A percentile compares a stretch with the other conserved stretches of the same genome.
Conservation (phyloP, 2,329 filamentous ascomycete species). For the Diaporthe australafricana region DNA sequence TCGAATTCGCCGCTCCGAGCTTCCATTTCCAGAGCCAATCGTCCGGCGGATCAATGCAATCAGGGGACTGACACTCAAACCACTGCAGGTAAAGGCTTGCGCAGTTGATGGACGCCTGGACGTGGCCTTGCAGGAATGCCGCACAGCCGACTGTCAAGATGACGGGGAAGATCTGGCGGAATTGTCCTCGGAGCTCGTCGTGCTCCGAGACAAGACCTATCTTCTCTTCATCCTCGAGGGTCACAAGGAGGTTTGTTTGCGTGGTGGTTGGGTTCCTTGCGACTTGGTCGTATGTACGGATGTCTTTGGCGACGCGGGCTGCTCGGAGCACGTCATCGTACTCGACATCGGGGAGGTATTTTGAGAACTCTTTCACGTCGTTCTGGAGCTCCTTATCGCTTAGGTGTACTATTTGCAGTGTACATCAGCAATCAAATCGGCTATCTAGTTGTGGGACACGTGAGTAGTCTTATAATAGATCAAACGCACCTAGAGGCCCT, state of each 20-base stretch:
- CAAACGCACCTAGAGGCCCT: slow-evolving; percentile 30
- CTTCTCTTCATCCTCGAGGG: slow-evolving; percentile 50
- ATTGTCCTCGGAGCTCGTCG: slow-evolving; percentile 53
- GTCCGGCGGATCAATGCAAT: background rate
- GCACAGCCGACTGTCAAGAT: slow-evolving; percentile 57
- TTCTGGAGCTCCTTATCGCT: slow-evolving; percentile 51
- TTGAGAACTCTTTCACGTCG: slow-evolving; percentile 50
- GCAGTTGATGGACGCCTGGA: slow-evolving; percentile 58
- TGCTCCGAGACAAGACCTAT: slow-evolving; percentile 50
- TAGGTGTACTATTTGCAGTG: slow-evolving; percentile 48
- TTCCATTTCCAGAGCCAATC: slow-evolving; percentile 47
- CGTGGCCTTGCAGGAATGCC: slow-evolving; percentile 57
- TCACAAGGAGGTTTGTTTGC: slow-evolving; percentile 46
- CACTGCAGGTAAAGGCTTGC: slow-evolving; percentile 47
- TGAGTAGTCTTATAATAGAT: too few relatives aligned
- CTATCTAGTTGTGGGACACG: too few relatives aligned
- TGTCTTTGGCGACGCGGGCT: slow-evolving; percentile 55
- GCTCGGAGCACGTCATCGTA: slow-evolving; percentile 49
- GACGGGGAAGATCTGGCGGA: slow-evolving; percentile 52
- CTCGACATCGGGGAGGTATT: slow-evolving; percentile 45
- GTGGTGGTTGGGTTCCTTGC: slow-evolving; percentile 44
- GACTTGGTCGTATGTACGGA: slow-evolving; percentile 52
- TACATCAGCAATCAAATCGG: background rate
- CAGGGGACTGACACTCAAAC: background rate
- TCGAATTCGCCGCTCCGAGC: slow-evolving; percentile 53